phyloP scores from a whole-genome alignment of 2,329 filamentous ascomycete species.

The Lanzia echinophila region DNA sequence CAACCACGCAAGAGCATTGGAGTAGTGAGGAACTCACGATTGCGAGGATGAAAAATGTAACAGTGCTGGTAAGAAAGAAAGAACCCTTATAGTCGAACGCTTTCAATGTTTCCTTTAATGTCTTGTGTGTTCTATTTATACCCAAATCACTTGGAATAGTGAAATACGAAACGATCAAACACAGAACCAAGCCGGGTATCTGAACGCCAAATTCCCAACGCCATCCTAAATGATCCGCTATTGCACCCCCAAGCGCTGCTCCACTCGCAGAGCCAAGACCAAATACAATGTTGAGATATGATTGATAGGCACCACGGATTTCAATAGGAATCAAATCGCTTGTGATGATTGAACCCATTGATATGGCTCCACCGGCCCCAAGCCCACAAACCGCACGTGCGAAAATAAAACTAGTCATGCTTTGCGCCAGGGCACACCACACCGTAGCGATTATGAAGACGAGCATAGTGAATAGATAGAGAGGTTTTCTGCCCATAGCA shows the following conservation, averaged over 20 bases:
- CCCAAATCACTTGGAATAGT: constrained; percentile 49
- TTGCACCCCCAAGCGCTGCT: constrained; percentile 61
- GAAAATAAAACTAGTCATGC: constrained; percentile 63
- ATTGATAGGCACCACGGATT: constrained; percentile 59
- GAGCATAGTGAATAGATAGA: constrained; percentile 57
- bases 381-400: constrained; percentile 66
- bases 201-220: constrained; percentile 64
- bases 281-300: constrained; percentile 60
- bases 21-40: constrained; percentile 37
- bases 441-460: constrained; percentile 59
- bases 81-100: constrained; percentile 54
- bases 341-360: constrained; percentile 63
- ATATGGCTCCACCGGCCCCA: constrained; percentile 65
- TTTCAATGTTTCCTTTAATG: constrained; percentile 42
- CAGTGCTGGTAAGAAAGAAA: constrained; percentile 43
- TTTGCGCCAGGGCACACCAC: constrained; percentile 62
- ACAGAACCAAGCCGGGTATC: constrained; percentile 44
- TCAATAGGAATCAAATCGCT: constrained; percentile 70
- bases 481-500: constrained; percentile 59
- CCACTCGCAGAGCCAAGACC: constrained; percentile 54
- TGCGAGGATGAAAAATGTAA: constrained; percentile 51
- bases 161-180: constrained; percentile 39
- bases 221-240: constrained; percentile 67
- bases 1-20: not conserved
- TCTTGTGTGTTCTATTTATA: constrained; percentile 38